phyloP scores from a whole-genome alignment of 805 yeast species.

The Yamadazyma olivae region DNA sequence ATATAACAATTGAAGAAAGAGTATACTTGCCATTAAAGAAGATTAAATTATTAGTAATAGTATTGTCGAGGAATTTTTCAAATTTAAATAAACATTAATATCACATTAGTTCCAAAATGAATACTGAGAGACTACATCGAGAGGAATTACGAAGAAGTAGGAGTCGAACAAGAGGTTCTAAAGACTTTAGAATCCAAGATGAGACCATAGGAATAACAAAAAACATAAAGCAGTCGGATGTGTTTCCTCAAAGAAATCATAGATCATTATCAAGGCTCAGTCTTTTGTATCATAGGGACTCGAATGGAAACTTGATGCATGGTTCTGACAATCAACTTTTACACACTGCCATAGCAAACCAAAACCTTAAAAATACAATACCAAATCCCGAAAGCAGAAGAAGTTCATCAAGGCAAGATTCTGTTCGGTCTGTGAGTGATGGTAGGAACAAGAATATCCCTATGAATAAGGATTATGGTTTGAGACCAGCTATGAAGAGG shows the following conservation, averaged over 20 bases:
- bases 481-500: slow-evolving; percentile 12
- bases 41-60: no score
- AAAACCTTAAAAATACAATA: slow-evolving; percentile 5
- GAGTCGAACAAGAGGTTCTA: slow-evolving; percentile 6
- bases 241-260: slow-evolving; percentile 5
- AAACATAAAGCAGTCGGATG: not conserved
- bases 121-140: no score
- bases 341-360: slow-evolving; percentile 8
- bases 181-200: slow-evolving; percentile 10
- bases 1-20: no score
- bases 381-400: slow-evolving; percentile 2
- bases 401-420: not conserved
- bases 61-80: no score
- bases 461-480: slow-evolving; percentile 2
- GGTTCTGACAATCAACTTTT: slow-evolving; percentile 2
- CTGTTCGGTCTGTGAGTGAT: slow-evolving; percentile 1
- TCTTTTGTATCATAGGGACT: not conserved
- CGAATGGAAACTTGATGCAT: no score
- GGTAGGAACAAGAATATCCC: slow-evolving; percentile 9
- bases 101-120: no score
- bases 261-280: slow-evolving; percentile 10
- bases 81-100: no score
- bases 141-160: slow-evolving; percentile 2
- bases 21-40: no score
- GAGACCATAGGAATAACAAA: slow-evolving; percentile 1